Conservation (phyloP, 31 red algal species). For the Odonthalia washingtoniensis region DNA sequence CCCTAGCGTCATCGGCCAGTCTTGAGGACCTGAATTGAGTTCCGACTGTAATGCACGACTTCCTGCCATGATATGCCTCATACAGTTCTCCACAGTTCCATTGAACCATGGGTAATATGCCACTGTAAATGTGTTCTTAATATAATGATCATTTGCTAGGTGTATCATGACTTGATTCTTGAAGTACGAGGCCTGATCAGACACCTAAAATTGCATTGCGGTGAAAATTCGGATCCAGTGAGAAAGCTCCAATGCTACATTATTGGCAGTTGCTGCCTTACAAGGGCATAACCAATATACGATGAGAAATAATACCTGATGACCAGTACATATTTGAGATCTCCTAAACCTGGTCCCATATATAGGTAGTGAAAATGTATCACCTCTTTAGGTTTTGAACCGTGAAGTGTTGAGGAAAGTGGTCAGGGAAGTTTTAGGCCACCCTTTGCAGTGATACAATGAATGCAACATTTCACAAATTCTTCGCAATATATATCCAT, state of each 20-base stretch:
- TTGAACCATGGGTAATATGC: slow-evolving; percentile 27
- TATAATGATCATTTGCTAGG: slow-evolving; percentile 14
- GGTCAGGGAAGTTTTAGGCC: slow-evolving; percentile 23
- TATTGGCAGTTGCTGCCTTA: neutral
- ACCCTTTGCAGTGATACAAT: slow-evolving; percentile 9
- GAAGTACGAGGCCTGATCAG: slow-evolving; percentile 1
- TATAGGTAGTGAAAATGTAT: slow-evolving; percentile 47
- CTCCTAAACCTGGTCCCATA: slow-evolving; percentile 22
- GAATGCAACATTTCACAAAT: slow-evolving; percentile 9
- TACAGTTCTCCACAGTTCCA: slow-evolving; percentile 21
- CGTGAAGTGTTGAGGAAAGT: slow-evolving; percentile 21
- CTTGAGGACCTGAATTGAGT: neutral
- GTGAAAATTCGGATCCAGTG: slow-evolving; percentile 19
- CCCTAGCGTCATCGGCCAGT: slow-evolving; percentile 13
- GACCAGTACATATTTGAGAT: slow-evolving; percentile 15
- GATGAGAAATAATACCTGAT: slow-evolving; percentile 46
- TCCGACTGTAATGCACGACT: slow-evolving; percentile 16
- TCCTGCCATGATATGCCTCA: neutral
- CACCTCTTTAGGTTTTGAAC: slow-evolving; percentile 41
- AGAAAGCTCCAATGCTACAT: neutral
- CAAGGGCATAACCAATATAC: slow-evolving; percentile 11
- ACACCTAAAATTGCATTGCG: neutral
- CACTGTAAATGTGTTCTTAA: slow-evolving; percentile 14
- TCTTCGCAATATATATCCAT: neutral
- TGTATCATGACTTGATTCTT: slow-evolving; percentile 24